These are phyloP conservation scores for Vanilla planifolia DNA, from an alignment of 106 monocot genomes.

Conservation along the genomic window DNA sequence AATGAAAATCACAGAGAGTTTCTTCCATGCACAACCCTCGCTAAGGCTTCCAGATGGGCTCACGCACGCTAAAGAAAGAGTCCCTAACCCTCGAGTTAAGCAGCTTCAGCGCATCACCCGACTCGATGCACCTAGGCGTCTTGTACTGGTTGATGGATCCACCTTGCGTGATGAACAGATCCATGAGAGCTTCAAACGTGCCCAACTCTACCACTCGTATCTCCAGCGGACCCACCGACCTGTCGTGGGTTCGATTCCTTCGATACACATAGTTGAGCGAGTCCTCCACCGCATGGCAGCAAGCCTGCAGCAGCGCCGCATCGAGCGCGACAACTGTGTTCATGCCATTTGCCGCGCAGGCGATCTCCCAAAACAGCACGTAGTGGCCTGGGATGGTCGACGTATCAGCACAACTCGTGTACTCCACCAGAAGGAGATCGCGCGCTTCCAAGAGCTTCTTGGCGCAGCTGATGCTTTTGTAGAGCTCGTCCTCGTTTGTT, in stretches of 20 bases:
- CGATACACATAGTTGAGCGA: slow-evolving; percentile 40
- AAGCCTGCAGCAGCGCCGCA: slow-evolving; percentile 22
- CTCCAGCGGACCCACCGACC: slow-evolving; percentile 43
- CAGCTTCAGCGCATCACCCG: slow-evolving; percentile 15
- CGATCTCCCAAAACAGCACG: slow-evolving; percentile 46
- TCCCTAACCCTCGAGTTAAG: slow-evolving; percentile 28
- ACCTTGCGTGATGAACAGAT: slow-evolving; percentile 32
- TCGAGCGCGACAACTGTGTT: neutral
- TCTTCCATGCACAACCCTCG: too few species aligned
- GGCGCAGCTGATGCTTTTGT: slow-evolving; percentile 19
- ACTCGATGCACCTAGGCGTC: slow-evolving; percentile 40
- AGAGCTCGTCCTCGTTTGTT: slow-evolving; percentile 57
- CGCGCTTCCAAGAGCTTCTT: slow-evolving; percentile 20
- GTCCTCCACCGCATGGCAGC: slow-evolving; percentile 32
- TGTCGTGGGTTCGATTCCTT: slow-evolving; percentile 26
- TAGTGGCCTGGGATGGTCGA: slow-evolving; percentile 39
- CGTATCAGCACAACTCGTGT: slow-evolving; percentile 48
- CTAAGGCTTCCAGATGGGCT: slow-evolving; percentile 31
- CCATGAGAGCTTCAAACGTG: slow-evolving; percentile 44
- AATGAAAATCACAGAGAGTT: too few species aligned
- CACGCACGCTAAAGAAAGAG: slow-evolving; percentile 29
- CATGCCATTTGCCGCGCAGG: slow-evolving; percentile 2
- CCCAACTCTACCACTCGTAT: slow-evolving; percentile 38
- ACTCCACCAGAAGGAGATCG: slow-evolving; percentile 29
- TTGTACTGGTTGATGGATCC: slow-evolving; percentile 56